Evolutionary conservation across 257 asterid genomes (phyloP).

Genomic region (Solanum pinnatisectum): DNA sequence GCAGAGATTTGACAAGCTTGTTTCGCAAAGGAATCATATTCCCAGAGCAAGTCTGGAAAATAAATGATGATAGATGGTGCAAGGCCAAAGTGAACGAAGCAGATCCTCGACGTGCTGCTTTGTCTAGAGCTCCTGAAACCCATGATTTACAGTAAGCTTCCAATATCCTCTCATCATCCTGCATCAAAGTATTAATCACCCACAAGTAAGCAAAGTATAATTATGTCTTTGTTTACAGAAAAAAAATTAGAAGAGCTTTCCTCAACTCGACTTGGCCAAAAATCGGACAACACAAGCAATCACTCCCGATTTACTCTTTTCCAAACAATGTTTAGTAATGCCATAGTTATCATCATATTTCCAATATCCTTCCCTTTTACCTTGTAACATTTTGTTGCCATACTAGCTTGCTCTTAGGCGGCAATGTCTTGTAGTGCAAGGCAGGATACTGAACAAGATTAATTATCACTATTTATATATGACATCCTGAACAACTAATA

Average conservation of each 20-base stretch:
- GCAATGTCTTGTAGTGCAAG: background rate
- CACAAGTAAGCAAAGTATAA: background rate
- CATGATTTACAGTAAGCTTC: slow-evolving; percentile 81
- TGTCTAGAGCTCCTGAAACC: slow-evolving; percentile 82
- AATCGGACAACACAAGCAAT: background rate
- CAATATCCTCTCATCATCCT: slow-evolving; percentile 71
- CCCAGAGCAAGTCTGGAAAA: slow-evolving; percentile 29
- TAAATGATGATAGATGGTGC: slow-evolving; percentile 73
- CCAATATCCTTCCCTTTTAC: background rate
- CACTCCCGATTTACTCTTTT: background rate
- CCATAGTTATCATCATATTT: background rate
- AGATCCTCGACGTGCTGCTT: slow-evolving; percentile 55
- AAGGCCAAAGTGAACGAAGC: slow-evolving; percentile 50
- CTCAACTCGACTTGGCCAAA: background rate
- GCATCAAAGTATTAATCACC: slow-evolving; percentile 15
- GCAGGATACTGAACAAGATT: background rate
- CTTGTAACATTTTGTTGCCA: background rate
- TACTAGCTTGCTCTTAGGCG: background rate
- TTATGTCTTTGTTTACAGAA: background rate
- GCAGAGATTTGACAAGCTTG: slow-evolving; percentile 55
- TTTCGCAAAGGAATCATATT: slow-evolving; percentile 40
- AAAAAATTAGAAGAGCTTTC: background rate
- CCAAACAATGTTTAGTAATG: background rate
- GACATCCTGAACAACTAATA: background rate
- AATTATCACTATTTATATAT: background rate